Evolutionary conservation across 331 rosid genomes (phyloP).

Genomic region (Dryas integrifolia): DNA sequence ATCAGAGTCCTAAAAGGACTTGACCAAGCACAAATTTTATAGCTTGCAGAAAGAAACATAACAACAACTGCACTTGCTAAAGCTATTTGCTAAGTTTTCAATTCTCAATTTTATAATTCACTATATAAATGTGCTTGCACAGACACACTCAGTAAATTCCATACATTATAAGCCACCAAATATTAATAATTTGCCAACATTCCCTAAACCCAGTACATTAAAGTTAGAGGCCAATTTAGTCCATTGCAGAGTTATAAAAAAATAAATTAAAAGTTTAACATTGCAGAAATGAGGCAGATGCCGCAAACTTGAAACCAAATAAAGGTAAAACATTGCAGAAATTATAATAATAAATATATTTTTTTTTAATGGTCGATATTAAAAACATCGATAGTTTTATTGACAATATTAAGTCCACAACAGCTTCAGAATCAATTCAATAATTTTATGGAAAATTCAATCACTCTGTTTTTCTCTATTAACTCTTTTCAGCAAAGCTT

Average conservation of each 20-base stretch:
- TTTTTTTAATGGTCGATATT: not conserved
- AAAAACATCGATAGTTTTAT: not conserved
- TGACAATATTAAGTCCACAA: not conserved
- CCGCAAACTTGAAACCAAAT: too few relatives aligned
- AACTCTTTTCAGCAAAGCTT: not conserved
- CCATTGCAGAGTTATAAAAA: too few relatives aligned
- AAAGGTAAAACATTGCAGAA: not conserved
- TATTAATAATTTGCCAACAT: not conserved
- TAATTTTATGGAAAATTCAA: not conserved
- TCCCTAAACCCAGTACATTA: too few relatives aligned
- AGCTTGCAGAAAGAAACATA: not conserved
- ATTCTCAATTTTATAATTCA: not conserved
- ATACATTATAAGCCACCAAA: not conserved
- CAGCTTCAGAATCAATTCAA: not conserved
- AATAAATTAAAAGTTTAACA: too few relatives aligned
- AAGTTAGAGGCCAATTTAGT: too few relatives aligned
- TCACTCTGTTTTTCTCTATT: not conserved
- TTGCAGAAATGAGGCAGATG: too few relatives aligned
- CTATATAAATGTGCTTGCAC: not conserved
- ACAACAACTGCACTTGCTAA: not conserved
- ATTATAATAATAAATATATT: not conserved
- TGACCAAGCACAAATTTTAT: not conserved
- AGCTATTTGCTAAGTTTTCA: not conserved
- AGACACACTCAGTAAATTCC: not conserved
- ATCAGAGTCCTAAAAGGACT: not conserved